Percentiles rank a stretch among this genome's conserved stretches.
These are phyloP conservation scores for Solanum aculeatissimum DNA, from an alignment of 305 asterid species.

Conservation along the genomic window DNA sequence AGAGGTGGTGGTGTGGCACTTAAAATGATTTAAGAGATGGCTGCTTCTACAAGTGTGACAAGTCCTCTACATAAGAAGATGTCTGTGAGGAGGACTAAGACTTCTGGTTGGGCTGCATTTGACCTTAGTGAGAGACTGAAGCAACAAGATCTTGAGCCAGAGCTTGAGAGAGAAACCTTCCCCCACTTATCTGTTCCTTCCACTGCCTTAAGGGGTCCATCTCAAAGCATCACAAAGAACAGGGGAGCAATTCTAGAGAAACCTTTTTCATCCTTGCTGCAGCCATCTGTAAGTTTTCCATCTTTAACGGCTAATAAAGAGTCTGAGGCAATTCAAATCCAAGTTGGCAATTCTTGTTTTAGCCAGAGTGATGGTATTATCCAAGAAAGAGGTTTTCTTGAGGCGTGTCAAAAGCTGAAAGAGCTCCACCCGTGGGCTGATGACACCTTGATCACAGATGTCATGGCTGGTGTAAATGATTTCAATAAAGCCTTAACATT, in stretches of 20 bases:
- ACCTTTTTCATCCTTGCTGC: slow-evolving; percentile 52
- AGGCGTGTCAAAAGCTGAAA: slow-evolving; percentile 28
- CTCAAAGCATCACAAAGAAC: slow-evolving; percentile 5
- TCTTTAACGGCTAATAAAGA: slow-evolving; percentile 4
- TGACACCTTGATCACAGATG: slow-evolving; percentile 60
- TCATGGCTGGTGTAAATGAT: slow-evolving; percentile 50
- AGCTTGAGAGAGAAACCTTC: slow-evolving; percentile 32
- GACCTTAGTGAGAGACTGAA: slow-evolving; percentile 50
- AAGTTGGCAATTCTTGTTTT: slow-evolving; percentile 7
- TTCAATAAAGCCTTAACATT: slow-evolving; percentile 33
- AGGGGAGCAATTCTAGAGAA: slow-evolving; percentile 14
- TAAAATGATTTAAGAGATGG: slow-evolving; percentile 10
- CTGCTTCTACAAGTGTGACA: slow-evolving; percentile 15
- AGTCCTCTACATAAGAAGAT: slow-evolving; percentile 6
- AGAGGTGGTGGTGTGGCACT: not conserved
- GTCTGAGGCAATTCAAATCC: not conserved
- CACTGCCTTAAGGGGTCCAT: slow-evolving; percentile 1
- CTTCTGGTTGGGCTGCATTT: slow-evolving; percentile 79
- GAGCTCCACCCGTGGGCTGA: slow-evolving; percentile 56
- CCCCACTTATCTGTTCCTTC: slow-evolving; percentile 35
- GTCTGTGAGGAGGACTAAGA: slow-evolving; percentile 28
- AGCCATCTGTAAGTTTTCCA: slow-evolving; percentile 25
- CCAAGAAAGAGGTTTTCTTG: not conserved
- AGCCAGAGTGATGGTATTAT: not conserved
- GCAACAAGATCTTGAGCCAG: slow-evolving; percentile 25